A percentile compares a stretch with the other conserved stretches of the same genome.
Conservation (phyloP, 2,329 filamentous ascomycete species). For the Purpureocillium lavendulum region DNA sequence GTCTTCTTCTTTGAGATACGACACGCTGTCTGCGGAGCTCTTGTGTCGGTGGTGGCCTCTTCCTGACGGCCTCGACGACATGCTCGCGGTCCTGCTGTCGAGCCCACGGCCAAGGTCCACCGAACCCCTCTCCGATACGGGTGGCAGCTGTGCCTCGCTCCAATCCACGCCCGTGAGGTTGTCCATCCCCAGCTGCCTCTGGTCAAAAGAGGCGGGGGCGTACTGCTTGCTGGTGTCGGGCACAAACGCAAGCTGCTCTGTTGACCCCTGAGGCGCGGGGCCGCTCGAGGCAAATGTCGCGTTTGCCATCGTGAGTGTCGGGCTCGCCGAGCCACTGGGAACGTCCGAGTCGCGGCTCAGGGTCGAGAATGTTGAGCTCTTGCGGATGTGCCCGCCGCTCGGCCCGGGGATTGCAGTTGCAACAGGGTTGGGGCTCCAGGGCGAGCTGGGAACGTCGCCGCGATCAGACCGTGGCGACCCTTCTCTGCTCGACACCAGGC, state of each 20-base stretch:
- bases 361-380: slow-evolving; percentile 41
- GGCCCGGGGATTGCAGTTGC: slow-evolving; percentile 1
- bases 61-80: slow-evolving; percentile 8
- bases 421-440: slow-evolving; percentile 19
- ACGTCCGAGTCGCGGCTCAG: slow-evolving; percentile 40
- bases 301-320: slow-evolving; percentile 38
- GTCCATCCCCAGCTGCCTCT: no score
- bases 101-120: background rate
- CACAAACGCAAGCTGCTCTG: background rate
- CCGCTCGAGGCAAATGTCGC: slow-evolving; percentile 18
- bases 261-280: slow-evolving; percentile 5
- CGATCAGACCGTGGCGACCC: slow-evolving; percentile 42
- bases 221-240: background rate
- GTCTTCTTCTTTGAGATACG: slow-evolving; percentile 58
- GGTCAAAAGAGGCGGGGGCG: background rate
- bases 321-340: slow-evolving; percentile 38
- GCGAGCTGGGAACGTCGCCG: slow-evolving; percentile 37
- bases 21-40: slow-evolving; percentile 59
- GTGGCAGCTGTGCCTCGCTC: background rate
- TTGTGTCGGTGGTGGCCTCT: slow-evolving; percentile 43
- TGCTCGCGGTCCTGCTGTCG: slow-evolving; percentile 7
- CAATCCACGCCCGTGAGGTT: background rate
- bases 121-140: background rate
- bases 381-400: slow-evolving; percentile 28
- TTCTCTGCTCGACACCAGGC: slow-evolving; percentile 48